Percentiles rank a stretch among this genome's conserved stretches.
phyloP scores from a whole-genome alignment of 331 rosid genomes.

The Rosa hybrid region DNA sequence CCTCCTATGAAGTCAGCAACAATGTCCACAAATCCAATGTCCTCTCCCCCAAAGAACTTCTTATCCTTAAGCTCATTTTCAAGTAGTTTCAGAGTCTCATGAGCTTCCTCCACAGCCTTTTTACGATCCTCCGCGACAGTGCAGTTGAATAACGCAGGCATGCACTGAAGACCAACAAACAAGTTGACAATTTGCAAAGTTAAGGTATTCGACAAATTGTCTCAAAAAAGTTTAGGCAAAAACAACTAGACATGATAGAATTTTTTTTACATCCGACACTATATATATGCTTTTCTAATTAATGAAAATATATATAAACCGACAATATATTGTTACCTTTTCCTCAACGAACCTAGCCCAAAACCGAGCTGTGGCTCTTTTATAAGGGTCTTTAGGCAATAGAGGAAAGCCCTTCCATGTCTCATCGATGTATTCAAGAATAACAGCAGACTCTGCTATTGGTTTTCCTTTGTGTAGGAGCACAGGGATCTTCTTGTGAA shows the following conservation, averaged over 20 bases:
- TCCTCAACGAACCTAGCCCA: conserved; percentile 16
- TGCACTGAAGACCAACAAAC: conserved; percentile 7
- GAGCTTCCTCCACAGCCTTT: conserved; percentile 31
- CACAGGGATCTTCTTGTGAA: conserved; percentile 1
- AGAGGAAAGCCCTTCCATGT: conserved; percentile 14
- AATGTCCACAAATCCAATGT: conserved; percentile 52
- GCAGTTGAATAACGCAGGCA: conserved; percentile 27
- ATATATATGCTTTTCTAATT: too few species aligned
- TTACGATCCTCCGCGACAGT: conserved; percentile 18
- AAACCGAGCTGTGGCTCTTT: conserved; percentile 10
- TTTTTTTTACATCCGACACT: background rate
- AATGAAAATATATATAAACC: too few species aligned
- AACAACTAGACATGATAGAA: too few species aligned
- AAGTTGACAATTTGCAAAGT: background rate
- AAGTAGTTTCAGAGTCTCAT: conserved; percentile 33
- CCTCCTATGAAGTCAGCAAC: conserved; percentile 35
- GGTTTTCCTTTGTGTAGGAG: conserved; percentile 6
- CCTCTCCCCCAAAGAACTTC: conserved; percentile 52
- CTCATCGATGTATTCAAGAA: conserved; percentile 20
- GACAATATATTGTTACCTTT: background rate
- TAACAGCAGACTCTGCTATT: conserved; percentile 13
- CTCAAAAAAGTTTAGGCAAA: background rate
- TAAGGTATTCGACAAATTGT: background rate
- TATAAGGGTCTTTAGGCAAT: conserved; percentile 6
- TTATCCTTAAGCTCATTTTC: conserved; percentile 48